phyloP scores from a whole-genome alignment of 768 basidiomycete species.

The Boletus vinaceobasis region DNA sequence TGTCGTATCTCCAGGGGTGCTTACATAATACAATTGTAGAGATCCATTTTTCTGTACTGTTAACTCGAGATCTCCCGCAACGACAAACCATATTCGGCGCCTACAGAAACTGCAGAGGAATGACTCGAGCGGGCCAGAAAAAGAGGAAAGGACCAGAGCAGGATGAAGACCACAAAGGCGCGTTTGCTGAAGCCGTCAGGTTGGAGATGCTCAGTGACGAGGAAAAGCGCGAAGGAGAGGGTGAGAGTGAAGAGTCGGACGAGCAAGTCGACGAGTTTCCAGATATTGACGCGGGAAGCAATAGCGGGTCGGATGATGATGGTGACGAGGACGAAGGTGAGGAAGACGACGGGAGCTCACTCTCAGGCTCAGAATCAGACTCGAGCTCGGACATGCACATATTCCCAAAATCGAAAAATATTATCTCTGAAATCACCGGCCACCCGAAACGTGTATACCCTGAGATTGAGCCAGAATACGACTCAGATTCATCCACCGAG shows the following conservation, averaged over 20 bases:
- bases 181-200: slow-evolving; percentile 40
- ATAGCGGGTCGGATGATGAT: slow-evolving; percentile 31
- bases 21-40: slow-evolving; percentile 15
- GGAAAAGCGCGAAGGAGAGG: slow-evolving; percentile 42
- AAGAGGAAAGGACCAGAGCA: slow-evolving; percentile 59
- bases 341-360: slow-evolving; percentile 37
- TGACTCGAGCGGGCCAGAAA: slow-evolving; percentile 35
- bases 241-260: slow-evolving; percentile 41
- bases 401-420: slow-evolving; percentile 61
- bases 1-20: slow-evolving; percentile 3
- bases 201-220: slow-evolving; percentile 79
- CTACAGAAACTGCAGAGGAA: slow-evolving; percentile 35
- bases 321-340: slow-evolving; percentile 33
- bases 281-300: slow-evolving; percentile 55
- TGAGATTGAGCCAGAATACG: slow-evolving; percentile 87
- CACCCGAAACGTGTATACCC: slow-evolving; percentile 80
- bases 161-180: slow-evolving; percentile 32
- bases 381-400: slow-evolving; percentile 50
- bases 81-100: background rate
- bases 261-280: slow-evolving; percentile 74
- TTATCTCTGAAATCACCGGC: slow-evolving; percentile 81
- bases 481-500: slow-evolving; percentile 89
- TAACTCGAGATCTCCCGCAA: background rate
- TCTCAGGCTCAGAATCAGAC: slow-evolving; percentile 26
- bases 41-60: slow-evolving; percentile 7